phyloP scores from a whole-genome alignment of 2,329 filamentous ascomycete species.

The Trichoderma hamatum region DNA sequence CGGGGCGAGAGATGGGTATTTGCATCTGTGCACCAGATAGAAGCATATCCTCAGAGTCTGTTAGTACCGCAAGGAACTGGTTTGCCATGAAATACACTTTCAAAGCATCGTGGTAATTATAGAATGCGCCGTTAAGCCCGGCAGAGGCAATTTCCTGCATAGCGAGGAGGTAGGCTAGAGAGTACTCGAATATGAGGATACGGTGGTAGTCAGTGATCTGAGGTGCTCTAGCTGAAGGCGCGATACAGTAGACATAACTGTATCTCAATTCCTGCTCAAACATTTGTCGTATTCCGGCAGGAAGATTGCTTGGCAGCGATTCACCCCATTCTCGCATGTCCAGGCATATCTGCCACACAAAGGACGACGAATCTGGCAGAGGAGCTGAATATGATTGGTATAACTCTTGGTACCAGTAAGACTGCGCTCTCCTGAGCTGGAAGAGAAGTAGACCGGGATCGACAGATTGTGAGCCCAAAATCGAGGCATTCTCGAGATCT shows the following conservation, averaged over 20 bases:
- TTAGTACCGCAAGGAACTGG: slow-evolving; percentile 64
- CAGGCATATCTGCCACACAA: slow-evolving; percentile 75
- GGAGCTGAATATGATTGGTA: slow-evolving; percentile 75
- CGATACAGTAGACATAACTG: slow-evolving; percentile 87
- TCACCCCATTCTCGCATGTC: slow-evolving; percentile 82
- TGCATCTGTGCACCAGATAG: slow-evolving; percentile 54
- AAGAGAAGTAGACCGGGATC: slow-evolving; percentile 78
- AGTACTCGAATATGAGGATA: slow-evolving; percentile 82
- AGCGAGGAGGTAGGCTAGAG: slow-evolving; percentile 76
- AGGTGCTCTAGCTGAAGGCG: slow-evolving; percentile 74
- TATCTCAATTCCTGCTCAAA: slow-evolving; percentile 90
- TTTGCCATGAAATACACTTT: slow-evolving; percentile 76
- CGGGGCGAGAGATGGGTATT: slow-evolving; percentile 49
- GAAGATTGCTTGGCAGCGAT: slow-evolving; percentile 67
- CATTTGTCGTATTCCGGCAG: slow-evolving; percentile 68
- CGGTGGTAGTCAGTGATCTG: slow-evolving; percentile 76
- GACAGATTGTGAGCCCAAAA: slow-evolving; percentile 54
- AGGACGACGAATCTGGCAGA: slow-evolving; percentile 69
- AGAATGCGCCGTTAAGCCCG: slow-evolving; percentile 63
- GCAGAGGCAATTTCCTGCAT: slow-evolving; percentile 69
- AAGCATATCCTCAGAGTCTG: slow-evolving; percentile 59
- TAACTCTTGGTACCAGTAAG: slow-evolving; percentile 84
- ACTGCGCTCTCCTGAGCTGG: slow-evolving; percentile 81
- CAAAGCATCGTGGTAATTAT: slow-evolving; percentile 86
- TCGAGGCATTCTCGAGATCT: slow-evolving; percentile 47